Conservation (phyloP, 768 basidiomycete species). For the Leccinum subtestaceum region DNA sequence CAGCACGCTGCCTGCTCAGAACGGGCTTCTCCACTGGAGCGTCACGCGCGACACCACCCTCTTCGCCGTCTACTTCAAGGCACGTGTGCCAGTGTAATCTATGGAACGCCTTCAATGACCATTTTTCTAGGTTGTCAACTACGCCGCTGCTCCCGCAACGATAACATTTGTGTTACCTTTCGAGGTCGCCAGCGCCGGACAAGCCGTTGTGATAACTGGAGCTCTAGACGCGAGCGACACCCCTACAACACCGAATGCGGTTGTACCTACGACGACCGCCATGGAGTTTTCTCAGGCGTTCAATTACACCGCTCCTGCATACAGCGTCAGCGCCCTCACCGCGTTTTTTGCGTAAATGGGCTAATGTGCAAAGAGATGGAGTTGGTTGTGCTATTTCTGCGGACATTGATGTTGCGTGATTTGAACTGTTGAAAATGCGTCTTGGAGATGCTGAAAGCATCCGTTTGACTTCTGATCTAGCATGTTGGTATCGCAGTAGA, state of each 20-base stretch:
- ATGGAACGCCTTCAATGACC: background rate
- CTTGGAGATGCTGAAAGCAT: slow-evolving; percentile 47
- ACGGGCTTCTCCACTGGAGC: slow-evolving; percentile 61
- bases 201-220: slow-evolving; percentile 50
- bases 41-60: slow-evolving; percentile 36
- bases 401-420: slow-evolving; percentile 16
- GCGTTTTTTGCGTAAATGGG: slow-evolving; percentile 5
- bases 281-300: slow-evolving; percentile 51
- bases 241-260: slow-evolving; percentile 44
- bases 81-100: slow-evolving; percentile 8
- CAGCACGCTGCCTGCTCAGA: slow-evolving; percentile 50
- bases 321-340: slow-evolving; percentile 39
- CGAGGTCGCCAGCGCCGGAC: slow-evolving; percentile 43
- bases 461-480: slow-evolving; percentile 66
- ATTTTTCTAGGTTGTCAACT: slow-evolving; percentile 49
- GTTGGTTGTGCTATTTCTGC: background rate
- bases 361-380: background rate
- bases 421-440: slow-evolving; percentile 37
- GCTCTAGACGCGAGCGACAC: slow-evolving; percentile 52
- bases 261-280: slow-evolving; percentile 45
- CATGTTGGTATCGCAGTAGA: slow-evolving; percentile 40
- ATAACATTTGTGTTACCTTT: slow-evolving; percentile 58
- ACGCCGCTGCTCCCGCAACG: slow-evolving; percentile 36
- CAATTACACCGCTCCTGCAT: slow-evolving; percentile 51
- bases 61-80: slow-evolving; percentile 56